Conservation (phyloP, 202 grass and related monocot genomes). For the Bolboschoenoplectus hybrid region DNA sequence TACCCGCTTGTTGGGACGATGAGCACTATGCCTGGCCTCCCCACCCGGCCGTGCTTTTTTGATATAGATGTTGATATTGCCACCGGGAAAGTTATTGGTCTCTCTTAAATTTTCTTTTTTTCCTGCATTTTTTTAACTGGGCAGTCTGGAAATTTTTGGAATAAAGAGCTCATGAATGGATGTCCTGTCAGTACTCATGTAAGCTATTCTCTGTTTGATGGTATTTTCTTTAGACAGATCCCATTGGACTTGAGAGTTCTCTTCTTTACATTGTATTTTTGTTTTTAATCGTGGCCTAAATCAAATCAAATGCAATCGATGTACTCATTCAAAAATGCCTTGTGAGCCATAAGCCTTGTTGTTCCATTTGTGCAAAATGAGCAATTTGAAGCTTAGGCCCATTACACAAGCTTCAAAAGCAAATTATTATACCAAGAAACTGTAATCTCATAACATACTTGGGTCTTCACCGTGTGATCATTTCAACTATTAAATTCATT, state of each 20-base stretch:
- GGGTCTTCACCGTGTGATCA: background rate
- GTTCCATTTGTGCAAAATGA: background rate
- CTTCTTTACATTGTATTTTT: background rate
- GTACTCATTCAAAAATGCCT: background rate
- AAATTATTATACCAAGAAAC: background rate
- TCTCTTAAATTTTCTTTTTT: conserved; percentile 53
- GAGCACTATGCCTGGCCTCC: conserved; percentile 96
- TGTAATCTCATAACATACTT: background rate
- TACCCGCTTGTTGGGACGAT: conserved; percentile 91
- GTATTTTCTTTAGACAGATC: conserved; percentile 3
- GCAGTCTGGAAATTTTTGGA: conserved; percentile 23
- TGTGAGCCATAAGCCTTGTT: background rate
- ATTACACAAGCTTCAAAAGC: background rate
- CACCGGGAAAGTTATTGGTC: conserved; percentile 74
- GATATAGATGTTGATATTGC: conserved; percentile 79
- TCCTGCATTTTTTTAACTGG: background rate
- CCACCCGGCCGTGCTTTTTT: conserved; percentile 92
- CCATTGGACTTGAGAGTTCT: background rate
- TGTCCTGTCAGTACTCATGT: background rate
- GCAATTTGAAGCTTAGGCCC: background rate
- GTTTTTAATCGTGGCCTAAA: background rate
- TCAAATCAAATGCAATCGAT: background rate
- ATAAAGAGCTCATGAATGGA: background rate
- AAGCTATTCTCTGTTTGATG: conserved; percentile 2
- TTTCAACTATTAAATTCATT: background rate